Evolutionary conservation across 1,284 basidiomycete genomes (phyloP).

Genomic region (Volvariella volvacea): DNA sequence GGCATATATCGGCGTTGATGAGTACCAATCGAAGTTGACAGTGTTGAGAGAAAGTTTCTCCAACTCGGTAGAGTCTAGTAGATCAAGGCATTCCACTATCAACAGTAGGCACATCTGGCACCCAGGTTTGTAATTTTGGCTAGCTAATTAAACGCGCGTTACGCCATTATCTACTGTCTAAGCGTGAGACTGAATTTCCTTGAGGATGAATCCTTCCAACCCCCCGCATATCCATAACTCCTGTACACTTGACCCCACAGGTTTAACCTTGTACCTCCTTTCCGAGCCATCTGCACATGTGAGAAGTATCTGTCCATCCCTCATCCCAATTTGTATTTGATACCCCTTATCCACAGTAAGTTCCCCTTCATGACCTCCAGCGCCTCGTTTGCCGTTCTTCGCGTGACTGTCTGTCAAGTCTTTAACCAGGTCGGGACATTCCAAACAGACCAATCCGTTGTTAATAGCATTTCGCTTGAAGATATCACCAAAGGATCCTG

Average conservation of each 20-base stretch:
- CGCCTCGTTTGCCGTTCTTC: slow-evolving; percentile 66
- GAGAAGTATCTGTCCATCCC: slow-evolving; percentile 60
- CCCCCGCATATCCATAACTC: slow-evolving; percentile 85
- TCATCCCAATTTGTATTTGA: slow-evolving; percentile 62
- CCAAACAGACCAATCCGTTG: slow-evolving; percentile 94
- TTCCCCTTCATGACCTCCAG: slow-evolving; percentile 74
- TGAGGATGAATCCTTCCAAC: slow-evolving; percentile 73
- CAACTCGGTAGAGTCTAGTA: slow-evolving; percentile 19
- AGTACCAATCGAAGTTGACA: slow-evolving; percentile 73
- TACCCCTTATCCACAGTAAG: slow-evolving; percentile 75
- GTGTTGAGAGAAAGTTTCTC: slow-evolving; percentile 54
- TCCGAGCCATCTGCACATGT: slow-evolving; percentile 34
- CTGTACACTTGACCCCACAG: slow-evolving; percentile 87
- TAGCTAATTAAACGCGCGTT: too few species aligned
- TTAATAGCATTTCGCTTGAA: slow-evolving; percentile 99
- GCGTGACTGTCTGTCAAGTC: slow-evolving; percentile 78
- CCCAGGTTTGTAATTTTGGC: slow-evolving; percentile 26
- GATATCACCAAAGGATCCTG: slow-evolving; percentile 97
- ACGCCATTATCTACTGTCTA: slow-evolving; percentile 8
- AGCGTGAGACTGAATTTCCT: slow-evolving; percentile 47
- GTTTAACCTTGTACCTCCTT: slow-evolving; percentile 63
- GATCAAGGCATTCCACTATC: slow-evolving; percentile 16
- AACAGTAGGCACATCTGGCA: slow-evolving; percentile 36
- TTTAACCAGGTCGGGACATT: slow-evolving; percentile 83
- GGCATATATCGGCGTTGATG: slow-evolving; percentile 90